These are phyloP conservation scores for Glebionis coronaria DNA, from an alignment of 129 eudicot species.

Conservation along the genomic window DNA sequence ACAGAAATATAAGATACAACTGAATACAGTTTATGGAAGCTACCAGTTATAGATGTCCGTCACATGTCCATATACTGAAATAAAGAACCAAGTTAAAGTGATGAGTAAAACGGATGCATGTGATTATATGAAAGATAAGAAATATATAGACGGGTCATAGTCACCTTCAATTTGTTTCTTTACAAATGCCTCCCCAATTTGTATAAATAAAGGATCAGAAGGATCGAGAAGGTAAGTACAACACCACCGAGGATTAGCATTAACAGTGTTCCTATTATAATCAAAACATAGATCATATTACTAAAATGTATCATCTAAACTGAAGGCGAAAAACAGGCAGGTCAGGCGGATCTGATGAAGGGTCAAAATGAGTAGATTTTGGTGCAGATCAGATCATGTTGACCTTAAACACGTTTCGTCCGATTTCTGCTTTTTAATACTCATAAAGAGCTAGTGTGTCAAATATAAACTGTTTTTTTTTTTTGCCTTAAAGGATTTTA, in stretches of 20 bases:
- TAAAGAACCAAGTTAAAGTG: neutral
- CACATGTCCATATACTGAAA: slow-evolving; percentile 93
- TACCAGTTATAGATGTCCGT: slow-evolving; percentile 97
- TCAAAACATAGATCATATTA: slow-evolving; percentile 9
- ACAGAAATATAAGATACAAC: neutral
- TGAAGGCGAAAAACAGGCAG: neutral
- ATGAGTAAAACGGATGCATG: neutral
- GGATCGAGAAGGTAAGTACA: slow-evolving; percentile 96
- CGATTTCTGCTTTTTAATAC: neutral
- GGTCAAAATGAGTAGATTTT: neutral
- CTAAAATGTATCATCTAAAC: neutral
- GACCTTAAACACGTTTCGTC: neutral
- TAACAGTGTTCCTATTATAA: slow-evolving; percentile 73
- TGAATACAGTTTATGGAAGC: slow-evolving; percentile 11
- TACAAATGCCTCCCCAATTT: slow-evolving; percentile 84
- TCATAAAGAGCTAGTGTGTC: neutral
- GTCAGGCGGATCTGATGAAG: neutral
- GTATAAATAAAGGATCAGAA: slow-evolving; percentile 83
- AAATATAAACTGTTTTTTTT: neutral
- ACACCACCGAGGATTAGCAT: slow-evolving; percentile 85
- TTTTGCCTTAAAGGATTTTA: neutral
- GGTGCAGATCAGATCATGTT: no score
- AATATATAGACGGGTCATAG: neutral
- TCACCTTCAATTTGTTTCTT: slow-evolving; percentile 70
- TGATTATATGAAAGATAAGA: no score